These are phyloP conservation scores for Kuraishia floccosa DNA, from an alignment of 805 yeast species.

Conservation along the genomic window DNA sequence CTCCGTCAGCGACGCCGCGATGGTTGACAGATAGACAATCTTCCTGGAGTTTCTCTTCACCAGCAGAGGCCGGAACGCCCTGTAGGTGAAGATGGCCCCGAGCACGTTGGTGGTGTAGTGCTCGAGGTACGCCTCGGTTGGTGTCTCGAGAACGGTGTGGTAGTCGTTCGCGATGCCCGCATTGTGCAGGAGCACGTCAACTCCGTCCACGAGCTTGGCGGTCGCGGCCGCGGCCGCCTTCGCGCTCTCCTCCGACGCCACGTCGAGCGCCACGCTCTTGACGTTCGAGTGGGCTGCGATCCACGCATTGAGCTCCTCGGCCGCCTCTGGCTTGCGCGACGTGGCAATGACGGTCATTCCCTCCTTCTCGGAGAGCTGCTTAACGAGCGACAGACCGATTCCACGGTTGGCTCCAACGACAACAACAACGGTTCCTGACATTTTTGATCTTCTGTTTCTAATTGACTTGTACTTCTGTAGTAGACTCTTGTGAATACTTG, in stretches of 20 bases:
- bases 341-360: background rate
- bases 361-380: background rate
- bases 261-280: background rate
- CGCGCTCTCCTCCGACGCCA: background rate
- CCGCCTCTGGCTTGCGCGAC: background rate
- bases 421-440: conserved; percentile 1
- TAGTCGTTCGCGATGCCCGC: conserved; percentile 1
- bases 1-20: conserved; percentile 15
- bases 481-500: no score
- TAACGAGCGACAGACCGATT: conserved; percentile 1
- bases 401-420: conserved; percentile 3
- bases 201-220: background rate
- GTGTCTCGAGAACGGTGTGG: background rate
- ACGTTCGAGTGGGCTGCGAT: background rate
- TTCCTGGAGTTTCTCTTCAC: conserved; percentile 13
- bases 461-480: no score
- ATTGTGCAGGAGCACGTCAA: background rate
- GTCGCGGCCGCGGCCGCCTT: background rate
- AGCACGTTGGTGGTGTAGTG: conserved; percentile 11
- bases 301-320: background rate
- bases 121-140: background rate
- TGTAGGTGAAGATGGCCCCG: conserved; percentile 18
- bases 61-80: conserved; percentile 17
- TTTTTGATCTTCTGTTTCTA: background rate
- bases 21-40: conserved; percentile 16